These are phyloP conservation scores for Jimgerdemannia lactiflua DNA, from an alignment of 192 early-diverging fungal species.

Conservation along the genomic window DNA sequence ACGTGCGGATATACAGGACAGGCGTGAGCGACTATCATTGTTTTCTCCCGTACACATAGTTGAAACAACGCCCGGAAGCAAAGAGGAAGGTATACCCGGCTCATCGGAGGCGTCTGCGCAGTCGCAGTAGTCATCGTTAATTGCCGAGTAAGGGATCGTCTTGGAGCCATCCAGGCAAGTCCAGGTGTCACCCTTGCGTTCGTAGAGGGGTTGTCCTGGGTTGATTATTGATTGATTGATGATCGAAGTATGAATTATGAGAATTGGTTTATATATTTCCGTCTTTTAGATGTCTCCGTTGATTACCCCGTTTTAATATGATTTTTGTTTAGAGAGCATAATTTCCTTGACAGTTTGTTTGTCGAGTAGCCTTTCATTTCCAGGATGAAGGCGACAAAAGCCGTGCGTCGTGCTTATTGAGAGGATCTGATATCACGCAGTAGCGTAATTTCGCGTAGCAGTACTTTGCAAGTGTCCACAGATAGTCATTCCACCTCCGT, in stretches of 20 bases:
- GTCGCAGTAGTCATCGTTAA: constrained; percentile 99
- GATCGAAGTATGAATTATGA: neutral
- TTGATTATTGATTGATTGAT: too few species aligned
- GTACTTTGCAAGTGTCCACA: too few species aligned
- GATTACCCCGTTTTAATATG: too few species aligned
- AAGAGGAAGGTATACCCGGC: constrained; percentile 56
- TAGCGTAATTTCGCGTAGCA: too few species aligned
- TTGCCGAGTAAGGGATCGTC: constrained; percentile 60
- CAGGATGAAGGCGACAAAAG: too few species aligned
- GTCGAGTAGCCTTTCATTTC: too few species aligned
- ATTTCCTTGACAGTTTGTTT: too few species aligned
- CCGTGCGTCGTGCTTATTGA: too few species aligned
- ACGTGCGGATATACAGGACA: neutral
- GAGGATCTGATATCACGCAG: too few species aligned
- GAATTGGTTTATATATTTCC: constrained; percentile 12
- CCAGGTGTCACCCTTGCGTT: constrained; percentile 27
- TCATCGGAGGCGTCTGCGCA: constrained; percentile 95
- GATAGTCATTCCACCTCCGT: neutral
- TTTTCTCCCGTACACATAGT: too few species aligned
- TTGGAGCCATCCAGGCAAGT: constrained; percentile 73
- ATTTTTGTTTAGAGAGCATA: too few species aligned
- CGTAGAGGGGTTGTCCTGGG: too few species aligned
- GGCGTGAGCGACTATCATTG: neutral
- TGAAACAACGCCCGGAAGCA: neutral
- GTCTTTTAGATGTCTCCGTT: constrained; percentile 19